These are phyloP conservation scores for Xerocomus minutiporus DNA, from an alignment of 1,284 basidiomycete species.

Conservation along the genomic window DNA sequence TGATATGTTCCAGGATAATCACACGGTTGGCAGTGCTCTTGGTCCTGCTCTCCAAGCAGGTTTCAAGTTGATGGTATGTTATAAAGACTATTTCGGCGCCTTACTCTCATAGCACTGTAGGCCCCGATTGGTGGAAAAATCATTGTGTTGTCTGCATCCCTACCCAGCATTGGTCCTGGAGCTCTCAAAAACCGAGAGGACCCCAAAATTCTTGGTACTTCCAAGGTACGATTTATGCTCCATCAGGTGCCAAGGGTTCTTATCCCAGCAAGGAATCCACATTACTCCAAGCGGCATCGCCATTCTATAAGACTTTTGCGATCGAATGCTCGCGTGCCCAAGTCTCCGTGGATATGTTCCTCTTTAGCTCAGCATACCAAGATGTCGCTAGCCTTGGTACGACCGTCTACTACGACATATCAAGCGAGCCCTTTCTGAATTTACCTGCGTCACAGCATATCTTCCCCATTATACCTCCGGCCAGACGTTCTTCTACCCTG, in stretches of 20 bases:
- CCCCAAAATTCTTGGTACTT: conserved; percentile 90
- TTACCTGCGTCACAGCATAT: conserved; percentile 51
- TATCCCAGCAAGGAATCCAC: conserved; percentile 64
- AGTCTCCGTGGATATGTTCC: conserved; percentile 99
- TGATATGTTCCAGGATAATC: conserved; percentile 97
- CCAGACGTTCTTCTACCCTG: conserved; percentile 97
- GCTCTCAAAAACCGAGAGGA: conserved; percentile 96
- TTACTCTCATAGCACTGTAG: conserved; percentile 32
- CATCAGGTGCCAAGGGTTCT: conserved; percentile 1
- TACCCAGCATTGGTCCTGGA: conserved; percentile 88
- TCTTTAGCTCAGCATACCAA: conserved; percentile 90
- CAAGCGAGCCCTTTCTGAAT: not conserved
- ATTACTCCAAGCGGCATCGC: conserved; percentile 82
- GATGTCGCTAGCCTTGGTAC: conserved; percentile 90
- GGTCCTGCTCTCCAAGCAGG: conserved; percentile 96
- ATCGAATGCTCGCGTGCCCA: conserved; percentile 98
- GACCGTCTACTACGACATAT: conserved; percentile 11
- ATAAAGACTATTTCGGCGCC: not conserved
- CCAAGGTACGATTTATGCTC: conserved; percentile 58
- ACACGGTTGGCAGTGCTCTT: conserved; percentile 87
- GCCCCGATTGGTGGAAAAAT: conserved; percentile 95
- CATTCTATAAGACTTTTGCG: conserved; percentile 98
- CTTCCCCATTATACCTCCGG: conserved; percentile 97
- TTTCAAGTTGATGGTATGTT: conserved; percentile 83
- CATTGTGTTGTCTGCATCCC: conserved; percentile 79